phyloP scores from a whole-genome alignment of 805 yeast species.

The Candida peoriensis region DNA sequence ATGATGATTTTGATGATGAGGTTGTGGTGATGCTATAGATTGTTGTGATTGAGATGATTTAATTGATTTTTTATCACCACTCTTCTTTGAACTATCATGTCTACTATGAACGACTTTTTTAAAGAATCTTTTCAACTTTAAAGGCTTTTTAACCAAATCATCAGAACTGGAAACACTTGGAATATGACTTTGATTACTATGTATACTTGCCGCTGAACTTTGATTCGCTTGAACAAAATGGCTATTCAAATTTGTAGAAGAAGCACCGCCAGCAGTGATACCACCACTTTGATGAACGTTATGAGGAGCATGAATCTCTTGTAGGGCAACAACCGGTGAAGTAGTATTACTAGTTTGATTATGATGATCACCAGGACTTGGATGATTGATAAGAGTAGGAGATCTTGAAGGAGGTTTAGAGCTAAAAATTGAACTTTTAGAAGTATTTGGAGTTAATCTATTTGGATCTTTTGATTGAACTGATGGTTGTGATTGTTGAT shows the following conservation, averaged over 20 bases:
- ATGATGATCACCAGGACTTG: constrained; percentile 13
- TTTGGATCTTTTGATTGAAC: constrained; percentile 10
- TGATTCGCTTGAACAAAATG: no score
- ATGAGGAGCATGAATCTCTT: constrained; percentile 4
- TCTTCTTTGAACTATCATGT: constrained; percentile 3
- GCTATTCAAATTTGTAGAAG: no score
- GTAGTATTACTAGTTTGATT: no score
- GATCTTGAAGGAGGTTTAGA: constrained; percentile 18
- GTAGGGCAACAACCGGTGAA: no score
- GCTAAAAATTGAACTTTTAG: constrained; percentile 20
- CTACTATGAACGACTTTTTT: constrained; percentile 33
- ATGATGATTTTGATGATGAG: constrained; percentile 12
- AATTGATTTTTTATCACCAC: no score
- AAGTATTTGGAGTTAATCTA: constrained; percentile 23
- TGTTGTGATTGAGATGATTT: not conserved
- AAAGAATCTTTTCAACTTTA: constrained; percentile 43
- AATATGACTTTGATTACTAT: not conserved
- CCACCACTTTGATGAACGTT: constrained; percentile 2
- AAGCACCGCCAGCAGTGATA: not conserved
- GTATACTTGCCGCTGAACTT: not conserved
- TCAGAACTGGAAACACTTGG: constrained; percentile 1
- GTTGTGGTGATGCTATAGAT: constrained; percentile 1
- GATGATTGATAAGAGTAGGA: constrained; percentile 16
- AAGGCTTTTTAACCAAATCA: constrained; percentile 17
- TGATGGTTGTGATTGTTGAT: constrained; percentile 3